phyloP scores from a whole-genome alignment of 2,329 filamentous ascomycete species.

The Aureobasidium lini region DNA sequence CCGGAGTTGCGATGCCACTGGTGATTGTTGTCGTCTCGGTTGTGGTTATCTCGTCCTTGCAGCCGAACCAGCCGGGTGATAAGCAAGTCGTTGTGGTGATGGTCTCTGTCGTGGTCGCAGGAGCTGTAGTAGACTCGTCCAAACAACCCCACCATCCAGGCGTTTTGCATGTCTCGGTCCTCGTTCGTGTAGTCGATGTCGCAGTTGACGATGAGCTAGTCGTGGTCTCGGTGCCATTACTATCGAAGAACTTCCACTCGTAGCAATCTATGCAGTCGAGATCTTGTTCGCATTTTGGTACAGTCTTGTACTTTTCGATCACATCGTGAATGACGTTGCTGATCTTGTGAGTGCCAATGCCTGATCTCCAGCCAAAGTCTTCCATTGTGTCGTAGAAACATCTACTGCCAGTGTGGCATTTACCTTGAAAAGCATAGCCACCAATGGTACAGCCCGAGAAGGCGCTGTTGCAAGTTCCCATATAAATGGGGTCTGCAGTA shows the following conservation, averaged over 20 bases:
- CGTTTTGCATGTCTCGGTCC: constrained; percentile 81
- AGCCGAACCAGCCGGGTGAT: constrained; percentile 61
- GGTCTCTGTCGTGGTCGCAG: constrained; percentile 34
- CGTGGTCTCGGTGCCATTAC: constrained; percentile 74
- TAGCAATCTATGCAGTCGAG: constrained; percentile 78
- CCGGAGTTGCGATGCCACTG: constrained; percentile 18
- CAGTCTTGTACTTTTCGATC: constrained; percentile 70
- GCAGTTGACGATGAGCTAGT: constrained; percentile 49
- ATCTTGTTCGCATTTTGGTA: constrained; percentile 69
- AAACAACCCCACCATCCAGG: constrained; percentile 87
- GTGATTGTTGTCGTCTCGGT: constrained; percentile 25
- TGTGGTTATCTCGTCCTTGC: constrained; percentile 47
- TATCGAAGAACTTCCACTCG: constrained; percentile 91
- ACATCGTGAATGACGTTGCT: constrained; percentile 81
- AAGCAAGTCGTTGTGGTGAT: constrained; percentile 49
- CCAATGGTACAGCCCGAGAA: constrained; percentile 84
- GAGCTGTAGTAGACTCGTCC: constrained; percentile 50
- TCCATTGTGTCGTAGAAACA: constrained; percentile 89
- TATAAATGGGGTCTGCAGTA: constrained; percentile 89
- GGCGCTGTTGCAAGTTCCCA: constrained; percentile 86
- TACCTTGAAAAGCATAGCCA: constrained; percentile 86
- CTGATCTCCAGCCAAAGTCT: constrained; percentile 87
- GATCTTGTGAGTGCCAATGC: constrained; percentile 86
- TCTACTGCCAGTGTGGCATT: constrained; percentile 82
- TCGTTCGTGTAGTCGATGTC: constrained; percentile 49